A percentile compares a stretch with the other conserved stretches of the same genome.
These are phyloP conservation scores for Ophiostoma perfectum DNA, from an alignment of 2,329 filamentous ascomycete genomes.

Conservation along the genomic window DNA sequence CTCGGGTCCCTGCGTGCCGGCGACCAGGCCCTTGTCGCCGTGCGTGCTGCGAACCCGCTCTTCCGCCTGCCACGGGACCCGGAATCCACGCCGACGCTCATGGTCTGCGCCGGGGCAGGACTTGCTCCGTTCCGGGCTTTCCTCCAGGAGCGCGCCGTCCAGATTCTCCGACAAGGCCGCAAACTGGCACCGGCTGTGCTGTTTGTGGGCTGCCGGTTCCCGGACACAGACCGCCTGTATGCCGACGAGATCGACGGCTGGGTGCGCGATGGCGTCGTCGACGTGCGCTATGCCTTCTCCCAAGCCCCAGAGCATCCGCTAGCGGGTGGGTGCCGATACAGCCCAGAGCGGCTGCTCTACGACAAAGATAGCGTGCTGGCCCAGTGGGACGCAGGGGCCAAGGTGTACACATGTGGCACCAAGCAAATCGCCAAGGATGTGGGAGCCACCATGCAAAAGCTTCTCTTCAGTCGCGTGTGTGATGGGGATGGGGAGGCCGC, in stretches of 20 bases:
- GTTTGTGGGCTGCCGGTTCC: conserved; percentile 26
- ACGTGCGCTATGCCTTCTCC: conserved; percentile 57
- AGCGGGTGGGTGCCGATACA: conserved; percentile 30
- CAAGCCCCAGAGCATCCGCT: conserved; percentile 37
- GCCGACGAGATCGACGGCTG: conserved; percentile 53
- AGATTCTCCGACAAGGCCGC: conserved; percentile 41
- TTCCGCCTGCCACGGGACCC: conserved; percentile 46
- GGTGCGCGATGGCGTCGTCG: conserved; percentile 55
- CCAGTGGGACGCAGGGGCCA: conserved; percentile 39
- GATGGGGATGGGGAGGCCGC: conserved; percentile 18
- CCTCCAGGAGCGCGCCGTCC: conserved; percentile 52
- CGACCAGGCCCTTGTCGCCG: conserved; percentile 46
- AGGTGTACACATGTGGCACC: conserved; percentile 58
- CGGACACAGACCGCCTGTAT: conserved; percentile 38
- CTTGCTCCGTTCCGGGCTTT: conserved; percentile 59
- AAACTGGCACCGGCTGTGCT: conserved; percentile 24
- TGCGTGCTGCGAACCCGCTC: conserved; percentile 38
- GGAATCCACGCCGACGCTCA: conserved; percentile 45
- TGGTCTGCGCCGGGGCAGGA: conserved; percentile 49
- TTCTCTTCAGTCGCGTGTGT: conserved; percentile 32
- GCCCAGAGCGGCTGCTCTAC: conserved; percentile 48
- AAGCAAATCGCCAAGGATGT: conserved; percentile 40
- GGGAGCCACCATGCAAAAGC: conserved; percentile 33
- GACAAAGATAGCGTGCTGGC: conserved; percentile 32
- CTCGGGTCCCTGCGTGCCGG: conserved; percentile 48